Evolutionary conservation across 2,329 filamentous ascomycete species (phyloP).

Genomic region (Aspergillus oerlinghausenensis): DNA sequence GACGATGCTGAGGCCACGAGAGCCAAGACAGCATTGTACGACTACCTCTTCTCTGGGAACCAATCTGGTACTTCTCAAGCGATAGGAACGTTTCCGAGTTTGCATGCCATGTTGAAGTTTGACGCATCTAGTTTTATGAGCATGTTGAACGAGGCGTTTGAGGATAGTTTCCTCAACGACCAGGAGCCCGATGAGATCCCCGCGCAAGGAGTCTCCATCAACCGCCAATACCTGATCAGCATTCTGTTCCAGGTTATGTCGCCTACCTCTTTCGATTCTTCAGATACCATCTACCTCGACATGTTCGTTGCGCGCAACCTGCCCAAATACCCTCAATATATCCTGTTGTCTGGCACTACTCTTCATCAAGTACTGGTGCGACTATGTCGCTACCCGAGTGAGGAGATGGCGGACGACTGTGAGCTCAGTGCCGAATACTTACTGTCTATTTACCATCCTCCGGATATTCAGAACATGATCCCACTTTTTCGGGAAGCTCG

Average conservation of each 20-base stretch:
- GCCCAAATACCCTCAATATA: constrained; percentile 93
- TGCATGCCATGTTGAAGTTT: constrained; percentile 78
- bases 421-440: constrained; percentile 97
- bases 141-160: constrained; percentile 93
- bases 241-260: constrained; percentile 91
- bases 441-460: constrained; percentile 85
- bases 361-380: constrained; percentile 75
- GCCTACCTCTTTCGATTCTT: constrained; percentile 60
- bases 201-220: constrained; percentile 59
- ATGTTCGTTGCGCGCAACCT: constrained; percentile 98
- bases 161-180: constrained; percentile 88
- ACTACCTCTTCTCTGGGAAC: constrained; percentile 86
- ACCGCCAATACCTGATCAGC: constrained; percentile 86
- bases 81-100: constrained; percentile 77
- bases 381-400: constrained; percentile 77
- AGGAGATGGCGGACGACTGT: constrained; percentile 82
- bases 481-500: constrained; percentile 71
- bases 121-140: constrained; percentile 91
- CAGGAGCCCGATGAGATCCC: constrained; percentile 60
- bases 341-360: constrained; percentile 81
- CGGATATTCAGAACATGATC: constrained; percentile 71
- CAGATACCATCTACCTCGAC: constrained; percentile 90
- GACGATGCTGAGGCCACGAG: constrained; percentile 65
- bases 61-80: constrained; percentile 38
- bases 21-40: constrained; percentile 86